Conservation (phyloP, 352 stramenopile species). For the Phytophthora megakarya region DNA sequence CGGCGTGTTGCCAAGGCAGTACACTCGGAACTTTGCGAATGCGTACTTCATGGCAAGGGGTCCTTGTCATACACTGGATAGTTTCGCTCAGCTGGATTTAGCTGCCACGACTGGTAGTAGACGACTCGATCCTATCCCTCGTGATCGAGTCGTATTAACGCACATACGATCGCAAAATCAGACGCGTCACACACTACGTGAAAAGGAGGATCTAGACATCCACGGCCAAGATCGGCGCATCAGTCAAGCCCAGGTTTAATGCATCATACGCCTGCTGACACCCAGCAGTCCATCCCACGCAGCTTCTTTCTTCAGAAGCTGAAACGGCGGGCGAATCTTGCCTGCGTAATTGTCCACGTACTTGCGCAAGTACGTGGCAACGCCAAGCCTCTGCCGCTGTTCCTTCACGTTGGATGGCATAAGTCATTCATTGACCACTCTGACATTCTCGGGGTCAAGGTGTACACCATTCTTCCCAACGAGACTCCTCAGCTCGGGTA, state of each 20-base stretch:
- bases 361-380: conserved; percentile 1
- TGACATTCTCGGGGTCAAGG: too few relatives aligned
- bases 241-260: neutral
- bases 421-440: neutral
- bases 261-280: neutral
- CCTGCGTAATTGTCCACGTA: neutral
- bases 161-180: conserved; percentile 4
- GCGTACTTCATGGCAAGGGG: conserved; percentile 8
- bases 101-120: conserved; percentile 1
- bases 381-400: neutral
- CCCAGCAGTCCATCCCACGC: neutral
- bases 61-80: too few relatives aligned
- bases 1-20: neutral
- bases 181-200: neutral
- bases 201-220: neutral
- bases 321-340: neutral
- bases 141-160: conserved; percentile 4
- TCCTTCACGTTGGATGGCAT: neutral
- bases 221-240: neutral
- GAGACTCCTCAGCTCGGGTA: too few relatives aligned
- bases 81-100: too few relatives aligned
- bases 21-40: neutral
- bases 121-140: neutral
- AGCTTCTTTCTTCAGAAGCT: neutral
- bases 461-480: too few relatives aligned